These are phyloP conservation scores for Cardamine chenopodiifolia DNA, from an alignment of 345 rosid species.

Conservation along the genomic window DNA sequence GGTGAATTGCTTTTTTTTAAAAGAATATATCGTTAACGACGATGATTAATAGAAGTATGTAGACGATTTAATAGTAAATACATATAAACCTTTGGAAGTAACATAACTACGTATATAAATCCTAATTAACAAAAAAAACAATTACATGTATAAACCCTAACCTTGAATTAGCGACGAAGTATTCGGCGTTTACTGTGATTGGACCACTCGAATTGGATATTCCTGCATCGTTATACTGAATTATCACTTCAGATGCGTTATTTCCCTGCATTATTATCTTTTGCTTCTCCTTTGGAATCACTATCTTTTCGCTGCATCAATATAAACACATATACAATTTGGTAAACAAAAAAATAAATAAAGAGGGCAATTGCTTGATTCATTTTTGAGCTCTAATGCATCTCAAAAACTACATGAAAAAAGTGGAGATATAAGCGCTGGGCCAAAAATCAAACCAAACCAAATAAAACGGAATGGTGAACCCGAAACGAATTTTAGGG, in stretches of 20 bases:
- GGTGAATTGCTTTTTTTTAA: background rate
- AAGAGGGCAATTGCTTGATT: background rate
- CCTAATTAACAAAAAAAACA: background rate
- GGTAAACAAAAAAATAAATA: background rate
- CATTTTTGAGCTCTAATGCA: background rate
- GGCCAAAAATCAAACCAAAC: background rate
- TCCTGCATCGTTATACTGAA: slow-evolving; percentile 44
- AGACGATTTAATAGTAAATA: too few relatives aligned
- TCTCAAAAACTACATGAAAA: background rate
- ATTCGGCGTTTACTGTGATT: slow-evolving; percentile 33
- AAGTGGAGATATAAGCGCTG: background rate
- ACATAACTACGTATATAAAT: background rate
- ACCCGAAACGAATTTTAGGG: background rate
- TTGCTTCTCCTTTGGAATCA: slow-evolving; percentile 45
- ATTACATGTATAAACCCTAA: slow-evolving; percentile 5
- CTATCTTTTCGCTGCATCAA: slow-evolving; percentile 47
- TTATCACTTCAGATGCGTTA: slow-evolving; percentile 27
- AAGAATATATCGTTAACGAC: background rate
- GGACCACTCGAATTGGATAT: slow-evolving; percentile 32
- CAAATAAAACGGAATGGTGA: background rate
- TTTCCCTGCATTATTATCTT: slow-evolving; percentile 50
- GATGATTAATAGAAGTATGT: too few relatives aligned
- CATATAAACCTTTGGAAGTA: too few relatives aligned
- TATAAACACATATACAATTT: background rate
- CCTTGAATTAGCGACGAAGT: slow-evolving; percentile 54